Evolutionary conservation across 2,329 filamentous ascomycete species (phyloP).

Genomic region (Fusarium papillatum): DNA sequence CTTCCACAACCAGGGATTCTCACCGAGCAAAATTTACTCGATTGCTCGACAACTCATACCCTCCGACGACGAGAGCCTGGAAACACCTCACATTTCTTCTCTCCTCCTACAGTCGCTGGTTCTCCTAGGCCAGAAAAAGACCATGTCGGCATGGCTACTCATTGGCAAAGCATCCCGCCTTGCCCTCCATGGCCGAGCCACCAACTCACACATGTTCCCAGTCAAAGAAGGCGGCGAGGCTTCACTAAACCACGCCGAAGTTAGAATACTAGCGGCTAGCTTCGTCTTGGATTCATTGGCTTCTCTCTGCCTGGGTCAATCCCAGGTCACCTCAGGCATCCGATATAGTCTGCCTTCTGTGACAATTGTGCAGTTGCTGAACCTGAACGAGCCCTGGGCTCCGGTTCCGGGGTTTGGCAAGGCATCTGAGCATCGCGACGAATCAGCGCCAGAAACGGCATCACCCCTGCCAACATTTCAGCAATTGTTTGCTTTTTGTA

Average conservation of each 20-base stretch:
- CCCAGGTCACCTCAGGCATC: slow-evolving; percentile 37
- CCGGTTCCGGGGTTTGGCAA: slow-evolving; percentile 38
- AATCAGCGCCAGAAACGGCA: slow-evolving; percentile 26
- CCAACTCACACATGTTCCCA: slow-evolving; percentile 34
- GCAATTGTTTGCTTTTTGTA: slow-evolving; percentile 56
- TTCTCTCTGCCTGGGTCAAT: slow-evolving; percentile 61
- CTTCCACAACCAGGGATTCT: slow-evolving; percentile 4
- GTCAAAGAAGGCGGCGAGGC: slow-evolving; percentile 25
- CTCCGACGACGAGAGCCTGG: slow-evolving; percentile 60
- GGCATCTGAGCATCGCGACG: background rate
- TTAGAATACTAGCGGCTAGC: slow-evolving; percentile 63
- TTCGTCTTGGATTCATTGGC: slow-evolving; percentile 73
- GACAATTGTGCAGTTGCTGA: slow-evolving; percentile 16
- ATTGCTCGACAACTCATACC: slow-evolving; percentile 65
- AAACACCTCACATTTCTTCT: slow-evolving; percentile 53
- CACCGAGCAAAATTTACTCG: slow-evolving; percentile 58
- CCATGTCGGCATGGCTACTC: slow-evolving; percentile 72
- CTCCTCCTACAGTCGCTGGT: slow-evolving; percentile 72
- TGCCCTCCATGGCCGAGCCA: slow-evolving; percentile 48
- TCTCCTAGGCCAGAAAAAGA: slow-evolving; percentile 71
- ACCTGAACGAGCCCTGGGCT: slow-evolving; percentile 36
- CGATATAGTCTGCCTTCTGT: slow-evolving; percentile 34
- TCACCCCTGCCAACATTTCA: slow-evolving; percentile 58
- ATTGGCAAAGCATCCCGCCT: slow-evolving; percentile 72
- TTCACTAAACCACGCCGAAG: slow-evolving; percentile 26